Conservation (phyloP, 768 basidiomycete genomes). For the Clavulina sp. region DNA sequence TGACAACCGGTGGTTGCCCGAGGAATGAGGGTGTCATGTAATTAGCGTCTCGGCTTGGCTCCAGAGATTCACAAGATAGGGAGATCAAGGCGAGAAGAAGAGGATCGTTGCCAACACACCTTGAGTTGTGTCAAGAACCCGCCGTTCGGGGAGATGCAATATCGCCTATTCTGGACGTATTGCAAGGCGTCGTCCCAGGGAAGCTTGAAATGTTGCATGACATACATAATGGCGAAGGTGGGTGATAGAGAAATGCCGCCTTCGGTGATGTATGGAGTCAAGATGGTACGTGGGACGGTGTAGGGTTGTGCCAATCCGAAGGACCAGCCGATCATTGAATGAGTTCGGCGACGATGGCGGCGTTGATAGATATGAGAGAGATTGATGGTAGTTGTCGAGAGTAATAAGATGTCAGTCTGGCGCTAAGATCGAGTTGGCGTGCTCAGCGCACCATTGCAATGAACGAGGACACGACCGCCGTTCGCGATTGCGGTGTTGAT, state of each 20-base stretch:
- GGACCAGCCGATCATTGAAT: not conserved
- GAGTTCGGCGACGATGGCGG: too few relatives aligned
- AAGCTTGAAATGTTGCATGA: constrained; percentile 67
- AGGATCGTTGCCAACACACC: constrained; percentile 24
- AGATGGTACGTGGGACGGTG: not conserved
- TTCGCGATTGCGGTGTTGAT: constrained; percentile 49
- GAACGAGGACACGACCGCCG: constrained; percentile 67
- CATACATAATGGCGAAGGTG: constrained; percentile 83
- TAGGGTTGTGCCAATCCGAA: not conserved
- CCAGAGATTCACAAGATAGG: not conserved
- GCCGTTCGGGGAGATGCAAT: constrained; percentile 84
- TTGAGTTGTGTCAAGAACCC: constrained; percentile 89
- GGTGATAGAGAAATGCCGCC: constrained; percentile 81
- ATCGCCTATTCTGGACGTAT: constrained; percentile 75
- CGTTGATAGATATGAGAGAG: not conserved
- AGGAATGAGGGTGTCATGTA: not conserved
- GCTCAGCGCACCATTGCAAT: constrained; percentile 70
- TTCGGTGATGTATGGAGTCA: constrained; percentile 20
- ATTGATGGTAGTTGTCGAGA: not conserved
- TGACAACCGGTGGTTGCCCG: not conserved
- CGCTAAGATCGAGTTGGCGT: too few relatives aligned
- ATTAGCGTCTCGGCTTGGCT: not conserved
- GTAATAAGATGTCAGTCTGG: not conserved
- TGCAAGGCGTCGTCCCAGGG: constrained; percentile 83
- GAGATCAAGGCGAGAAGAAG: not conserved